Evolutionary conservation across 768 basidiomycete species (phyloP).

Genomic region (Dacryopinax primogenitus): DNA sequence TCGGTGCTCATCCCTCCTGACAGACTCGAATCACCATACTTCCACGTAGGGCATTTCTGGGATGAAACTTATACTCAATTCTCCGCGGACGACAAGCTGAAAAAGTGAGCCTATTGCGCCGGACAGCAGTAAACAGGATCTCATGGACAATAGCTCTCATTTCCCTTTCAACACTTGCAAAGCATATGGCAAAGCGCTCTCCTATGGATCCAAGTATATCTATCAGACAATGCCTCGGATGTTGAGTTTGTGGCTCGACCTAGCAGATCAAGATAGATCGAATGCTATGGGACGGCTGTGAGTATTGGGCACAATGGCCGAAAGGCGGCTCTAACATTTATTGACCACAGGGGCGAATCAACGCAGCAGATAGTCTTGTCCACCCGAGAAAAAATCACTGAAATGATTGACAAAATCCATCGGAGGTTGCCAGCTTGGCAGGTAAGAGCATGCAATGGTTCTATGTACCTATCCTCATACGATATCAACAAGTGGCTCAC

Average conservation of each 20-base stretch:
- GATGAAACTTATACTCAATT: conserved; percentile 32
- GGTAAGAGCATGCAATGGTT: conserved; percentile 30
- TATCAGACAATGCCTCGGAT: conserved; percentile 92
- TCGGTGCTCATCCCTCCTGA: neutral
- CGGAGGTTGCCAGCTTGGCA: conserved; percentile 64
- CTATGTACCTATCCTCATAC: conserved; percentile 6
- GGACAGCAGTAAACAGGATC: neutral
- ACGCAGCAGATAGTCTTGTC: neutral
- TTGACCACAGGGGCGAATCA: conserved; percentile 11
- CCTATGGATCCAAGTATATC: conserved; percentile 81
- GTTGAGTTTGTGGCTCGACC: conserved; percentile 86
- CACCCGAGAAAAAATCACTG: conserved; percentile 38
- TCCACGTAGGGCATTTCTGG: conserved; percentile 77
- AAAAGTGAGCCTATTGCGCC: neutral
- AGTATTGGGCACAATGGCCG: neutral
- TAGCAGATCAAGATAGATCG: conserved; percentile 30
- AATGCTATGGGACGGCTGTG: neutral
- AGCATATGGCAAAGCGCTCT: conserved; percentile 56
- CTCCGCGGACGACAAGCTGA: conserved; percentile 14
- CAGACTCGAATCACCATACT: conserved; percentile 81
- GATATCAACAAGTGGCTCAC: conserved; percentile 64
- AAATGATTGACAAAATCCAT: conserved; percentile 41
- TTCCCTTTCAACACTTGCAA: conserved; percentile 40
- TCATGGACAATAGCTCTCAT: conserved; percentile 9
- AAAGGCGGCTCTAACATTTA: neutral